These are phyloP conservation scores for Lagerstroemia speciosa DNA, from an alignment of 345 rosid species.

Conservation along the genomic window DNA sequence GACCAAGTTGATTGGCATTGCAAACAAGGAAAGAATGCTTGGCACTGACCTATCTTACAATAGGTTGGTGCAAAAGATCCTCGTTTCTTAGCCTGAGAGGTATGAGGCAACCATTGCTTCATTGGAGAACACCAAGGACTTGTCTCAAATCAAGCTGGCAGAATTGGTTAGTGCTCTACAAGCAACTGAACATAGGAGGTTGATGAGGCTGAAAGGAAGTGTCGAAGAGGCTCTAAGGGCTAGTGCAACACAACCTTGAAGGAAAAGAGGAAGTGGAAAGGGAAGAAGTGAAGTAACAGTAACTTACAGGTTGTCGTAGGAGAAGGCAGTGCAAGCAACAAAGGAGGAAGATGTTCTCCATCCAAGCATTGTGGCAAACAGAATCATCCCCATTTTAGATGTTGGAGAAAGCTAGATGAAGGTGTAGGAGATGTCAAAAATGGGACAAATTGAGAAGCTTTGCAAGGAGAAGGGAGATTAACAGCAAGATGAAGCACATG, in stretches of 20 bases:
- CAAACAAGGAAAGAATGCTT: no score
- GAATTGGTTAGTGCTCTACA: not conserved
- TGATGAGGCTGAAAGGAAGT: not conserved
- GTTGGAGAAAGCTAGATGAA: not conserved
- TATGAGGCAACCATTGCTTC: no score
- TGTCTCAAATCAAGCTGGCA: no score
- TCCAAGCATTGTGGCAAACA: no score
- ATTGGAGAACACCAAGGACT: no score
- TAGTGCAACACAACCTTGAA: not conserved
- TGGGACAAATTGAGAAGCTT: not conserved
- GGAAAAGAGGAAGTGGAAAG: not conserved
- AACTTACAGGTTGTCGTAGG: not conserved
- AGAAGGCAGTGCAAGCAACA: no score
- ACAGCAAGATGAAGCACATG: not conserved
- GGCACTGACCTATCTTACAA: no score
- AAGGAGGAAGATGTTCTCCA: no score
- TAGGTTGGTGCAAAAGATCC: no score
- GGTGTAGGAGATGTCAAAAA: not conserved
- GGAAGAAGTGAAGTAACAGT: not conserved
- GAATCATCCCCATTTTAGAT: no score
- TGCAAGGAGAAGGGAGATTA: not conserved
- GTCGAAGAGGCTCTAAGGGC: not conserved
- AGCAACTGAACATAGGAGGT: not conserved
- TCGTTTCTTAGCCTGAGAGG: no score
- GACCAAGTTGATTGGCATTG: not conserved